These are phyloP conservation scores for Leptosphaerulina australis DNA, from an alignment of 2,329 filamentous ascomycete genomes.

Conservation along the genomic window DNA sequence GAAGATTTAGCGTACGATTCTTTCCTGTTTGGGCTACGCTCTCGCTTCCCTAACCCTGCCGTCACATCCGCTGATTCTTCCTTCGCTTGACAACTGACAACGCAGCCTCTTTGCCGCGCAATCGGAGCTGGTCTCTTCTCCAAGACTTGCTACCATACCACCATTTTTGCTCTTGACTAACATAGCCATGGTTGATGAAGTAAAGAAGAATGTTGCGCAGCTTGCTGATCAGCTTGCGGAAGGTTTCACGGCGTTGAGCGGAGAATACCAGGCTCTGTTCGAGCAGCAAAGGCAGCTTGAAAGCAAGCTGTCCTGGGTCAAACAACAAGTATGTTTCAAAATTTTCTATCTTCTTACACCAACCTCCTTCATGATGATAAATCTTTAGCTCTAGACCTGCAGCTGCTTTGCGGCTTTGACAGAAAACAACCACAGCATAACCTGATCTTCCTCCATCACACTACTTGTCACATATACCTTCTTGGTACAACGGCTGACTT, in stretches of 20 bases:
- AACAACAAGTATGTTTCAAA: conserved; percentile 54
- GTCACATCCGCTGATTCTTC: conserved; percentile 21
- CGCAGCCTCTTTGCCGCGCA: conserved; percentile 34
- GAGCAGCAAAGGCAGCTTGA: conserved; percentile 54
- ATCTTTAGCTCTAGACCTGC: conserved; percentile 60
- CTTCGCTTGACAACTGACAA: conserved; percentile 11
- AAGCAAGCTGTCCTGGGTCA: conserved; percentile 55
- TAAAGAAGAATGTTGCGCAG: conserved; percentile 35
- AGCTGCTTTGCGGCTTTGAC: conserved; percentile 54
- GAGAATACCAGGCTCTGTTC: conserved; percentile 55
- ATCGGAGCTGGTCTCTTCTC: conserved; percentile 27
- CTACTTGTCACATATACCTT: conserved; percentile 1
- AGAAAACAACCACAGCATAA: conserved; percentile 53
- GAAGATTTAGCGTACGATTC: conserved; percentile 5
- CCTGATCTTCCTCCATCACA: conserved; percentile 41
- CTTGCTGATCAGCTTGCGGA: conserved; percentile 52
- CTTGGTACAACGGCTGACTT: conserved; percentile 27
- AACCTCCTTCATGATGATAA: conserved; percentile 51
- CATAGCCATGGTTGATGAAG: conserved; percentile 35
- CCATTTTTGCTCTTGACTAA: conserved; percentile 18
- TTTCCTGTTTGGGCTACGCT: conserved; percentile 7
- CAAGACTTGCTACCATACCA: conserved; percentile 6
- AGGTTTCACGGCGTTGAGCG: conserved; percentile 55
- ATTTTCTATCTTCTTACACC: conserved; percentile 2
- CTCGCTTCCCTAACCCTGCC: conserved; percentile 23